Base-by-base conservation (phyloP, 164 flowering plant species). In the Nymphaea colorata region DNA sequence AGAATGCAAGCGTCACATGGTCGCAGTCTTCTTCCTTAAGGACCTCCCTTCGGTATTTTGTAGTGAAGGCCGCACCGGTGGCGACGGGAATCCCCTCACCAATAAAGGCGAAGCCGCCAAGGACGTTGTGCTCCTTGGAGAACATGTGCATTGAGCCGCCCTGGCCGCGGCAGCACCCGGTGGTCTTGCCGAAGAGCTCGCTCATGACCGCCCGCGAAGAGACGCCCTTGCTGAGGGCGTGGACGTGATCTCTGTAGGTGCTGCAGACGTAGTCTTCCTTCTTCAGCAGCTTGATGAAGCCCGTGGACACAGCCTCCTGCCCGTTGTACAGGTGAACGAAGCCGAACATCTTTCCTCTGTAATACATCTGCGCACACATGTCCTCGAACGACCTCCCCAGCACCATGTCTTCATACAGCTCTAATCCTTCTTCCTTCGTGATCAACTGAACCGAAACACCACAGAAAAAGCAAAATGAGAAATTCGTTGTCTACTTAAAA, bases 101-200 rank as follows among this genome's bases (percentile, higher is more conserved):
- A 57, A 91, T 91, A 72, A 93, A 93, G 0, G 96, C 98, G 70
- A 93, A 93, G n/a, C 98, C 98, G 65, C 98, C 98, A 53, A 93
- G 84, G 66, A 93, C 65, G 69, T 89, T 87, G 74, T 84, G 89
- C 76, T 93, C 96, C 62, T 87, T 90, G 4, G 93, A 86, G 78
- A 93, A 93, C 98, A 93, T 93, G 76, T 93, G 98, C 98, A 93
- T 93, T 3, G 98, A 93, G 12, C 98, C 98, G 64, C 98, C 98
- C 74, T 89, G 98, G 68, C 98, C 98, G 61, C 97, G 74, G 77
- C 93, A 91, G 67, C 97, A 89, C 4, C 98, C 96, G 41, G 98
- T 93, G 62, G 86, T 68, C 82, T 86, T 90, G 43, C 93, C 96
- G 69, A 90, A 93, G 66, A 93, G 91, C 84, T 93, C 98, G 55